Percentiles rank a stretch among this genome's conserved stretches.
Conservation (phyloP, 228 moss, liverwort and hornwort genomes). For the Sphagnum magellanicum region DNA sequence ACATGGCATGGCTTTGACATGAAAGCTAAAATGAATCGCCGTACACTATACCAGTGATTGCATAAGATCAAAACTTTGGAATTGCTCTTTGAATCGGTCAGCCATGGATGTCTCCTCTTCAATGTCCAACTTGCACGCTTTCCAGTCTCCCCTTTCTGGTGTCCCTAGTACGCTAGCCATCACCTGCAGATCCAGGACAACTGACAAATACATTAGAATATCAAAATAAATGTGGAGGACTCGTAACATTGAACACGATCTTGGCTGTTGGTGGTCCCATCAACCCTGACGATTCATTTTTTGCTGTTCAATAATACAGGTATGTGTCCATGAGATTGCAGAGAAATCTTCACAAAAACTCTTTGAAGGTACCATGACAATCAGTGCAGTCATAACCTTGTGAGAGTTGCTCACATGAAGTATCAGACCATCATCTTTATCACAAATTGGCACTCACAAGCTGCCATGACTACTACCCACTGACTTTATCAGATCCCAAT, state of each 20-base stretch:
- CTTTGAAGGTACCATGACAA: background rate
- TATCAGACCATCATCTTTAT: no score
- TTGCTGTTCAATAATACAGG: background rate
- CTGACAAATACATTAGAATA: background rate
- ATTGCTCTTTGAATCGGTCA: slow-evolving; percentile 77
- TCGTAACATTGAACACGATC: no score
- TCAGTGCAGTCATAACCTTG: no score
- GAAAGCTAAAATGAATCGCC: no score
- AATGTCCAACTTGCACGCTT: slow-evolving; percentile 63
- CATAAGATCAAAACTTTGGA: slow-evolving; percentile 80
- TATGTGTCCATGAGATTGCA: background rate
- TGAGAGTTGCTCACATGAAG: no score
- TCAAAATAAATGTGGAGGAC: background rate
- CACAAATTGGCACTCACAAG: no score
- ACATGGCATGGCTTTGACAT: no score
- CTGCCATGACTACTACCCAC: no score
- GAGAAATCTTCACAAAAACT: background rate
- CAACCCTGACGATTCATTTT: background rate
- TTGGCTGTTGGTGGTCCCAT: no score
- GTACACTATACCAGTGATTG: slow-evolving; percentile 11
- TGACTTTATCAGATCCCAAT: no score
- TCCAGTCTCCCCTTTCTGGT: slow-evolving; percentile 94
- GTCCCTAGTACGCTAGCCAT: slow-evolving; percentile 71
- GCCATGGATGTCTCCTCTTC: slow-evolving; percentile 74
- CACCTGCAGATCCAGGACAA: slow-evolving; percentile 33